Base-by-base conservation (phyloP, 1,284 basidiomycete species). In the Malassezia globosa region DNA sequence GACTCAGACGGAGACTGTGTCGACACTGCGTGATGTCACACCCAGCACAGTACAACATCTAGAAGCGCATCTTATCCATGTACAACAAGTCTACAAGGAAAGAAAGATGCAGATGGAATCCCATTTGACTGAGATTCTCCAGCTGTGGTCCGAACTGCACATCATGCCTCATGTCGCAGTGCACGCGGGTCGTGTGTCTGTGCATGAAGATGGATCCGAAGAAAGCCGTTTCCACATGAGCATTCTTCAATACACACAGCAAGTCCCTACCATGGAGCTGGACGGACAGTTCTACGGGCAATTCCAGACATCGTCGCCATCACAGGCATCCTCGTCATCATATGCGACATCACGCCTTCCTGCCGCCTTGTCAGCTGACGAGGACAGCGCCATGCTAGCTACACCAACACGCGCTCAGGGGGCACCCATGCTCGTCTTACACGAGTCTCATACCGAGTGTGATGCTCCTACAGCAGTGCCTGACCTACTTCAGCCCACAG, bases 101-200 rank as follows among this genome's bases (percentile, higher is more conserved):
- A 53, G 63, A 26, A 54, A 57, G 16, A 54, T 61, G 24, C 45
- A 56, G 27, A 52, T 68, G 6, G 56, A 63, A 24, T 48, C 53
- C 13, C 55, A 49, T 22, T 46, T 68, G 24, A 51, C 55, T 36
- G 61, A 61, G 26, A 63, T 68, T 27, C 47, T 63, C 1, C 62
- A 64, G 47, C 62, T 64, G 11, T 68, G 65, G 65, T 61, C 61
- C 8, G 65, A 68, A 42, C 60, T 68, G 47, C 46, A 51, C 24
- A 39, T 64, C 19, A 49, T 56, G 29, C 61, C 61, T 11, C 14
- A 27, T 11, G 62, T 62, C 13, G 46, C 35, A 19, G 51, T 61
- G 45, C 54, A 59, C 19, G 45, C 48, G 11, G 46, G 54, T 3
- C 23, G 48, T 18, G 51, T 54, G 34, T 56, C 50, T 27, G 55